Base-by-base conservation (phyloP, 371 early-diverging fungal genomes). In the Haplosporangium sp. region DNA sequence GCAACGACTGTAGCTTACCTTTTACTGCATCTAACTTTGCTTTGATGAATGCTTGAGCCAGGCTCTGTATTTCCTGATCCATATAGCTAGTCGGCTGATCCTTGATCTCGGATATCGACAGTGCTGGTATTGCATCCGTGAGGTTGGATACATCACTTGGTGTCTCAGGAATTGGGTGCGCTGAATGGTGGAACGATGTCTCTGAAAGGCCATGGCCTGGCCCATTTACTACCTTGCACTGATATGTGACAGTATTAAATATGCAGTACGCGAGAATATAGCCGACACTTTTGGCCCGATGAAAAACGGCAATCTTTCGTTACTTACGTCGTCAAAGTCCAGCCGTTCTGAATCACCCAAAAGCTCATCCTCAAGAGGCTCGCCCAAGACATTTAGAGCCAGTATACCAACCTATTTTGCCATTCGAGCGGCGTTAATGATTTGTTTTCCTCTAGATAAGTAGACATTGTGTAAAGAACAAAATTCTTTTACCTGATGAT, bases 401-500 rank as follows among this genome's bases (percentile, higher is more conserved):
- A 90, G 77, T 7, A 91, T 77, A 0, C 90, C 92, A 38, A 88
- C 87, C 89, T 89, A 29, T 29, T 29, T 29, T 5, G 18, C 10
- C 16, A 18, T 46, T 7, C 11, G 46, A 40, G 36, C 11, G 23
- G 45, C 29, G 10, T 41, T 37, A 14, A 45, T 43, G 46, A 59
- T 37, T 29, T 4, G 29, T 29, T 29, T 29, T 29, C 29, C 50
- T 50, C 50, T 9, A 50, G 50, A 6, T 4, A 29, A 29, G 29
- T 29, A 29, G 29, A 29, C 4, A 29, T 29, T 29, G 29, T 29
- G 4, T 29, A 29, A 29, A 29, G 29, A 29, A 29, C 29, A 29
- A 29, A 29, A 29, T 29, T 4, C 29, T 29, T 29, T 53, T 84
- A 89, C 94, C 83, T 94, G 95, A 66, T 93, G 92, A 62, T 91